Evolutionary conservation across 805 yeast species (phyloP).

Genomic region (Kluyveromyces siamensis): DNA sequence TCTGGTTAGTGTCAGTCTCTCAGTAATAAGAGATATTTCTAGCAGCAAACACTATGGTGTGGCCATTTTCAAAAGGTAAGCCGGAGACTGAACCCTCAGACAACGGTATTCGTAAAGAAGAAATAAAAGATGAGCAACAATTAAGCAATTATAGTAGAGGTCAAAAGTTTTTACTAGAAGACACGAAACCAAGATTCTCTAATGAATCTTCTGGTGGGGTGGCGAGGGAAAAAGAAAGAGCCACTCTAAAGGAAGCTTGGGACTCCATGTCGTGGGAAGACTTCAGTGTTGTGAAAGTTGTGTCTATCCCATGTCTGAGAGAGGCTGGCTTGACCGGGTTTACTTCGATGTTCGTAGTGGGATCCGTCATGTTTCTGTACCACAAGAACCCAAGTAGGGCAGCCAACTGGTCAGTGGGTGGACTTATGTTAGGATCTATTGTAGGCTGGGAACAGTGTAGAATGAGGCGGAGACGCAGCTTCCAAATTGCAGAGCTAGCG

Average conservation of each 20-base stretch:
- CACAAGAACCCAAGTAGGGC: conserved; percentile 56
- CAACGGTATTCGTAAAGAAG: conserved; percentile 2
- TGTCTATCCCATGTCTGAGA: conserved; percentile 66
- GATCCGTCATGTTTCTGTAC: conserved; percentile 55
- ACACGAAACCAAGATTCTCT: conserved; percentile 33
- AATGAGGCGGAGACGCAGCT: conserved; percentile 53
- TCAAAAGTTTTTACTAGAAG: conserved; percentile 31
- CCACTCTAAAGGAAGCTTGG: conserved; percentile 33
- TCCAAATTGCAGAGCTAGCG: conserved; percentile 61
- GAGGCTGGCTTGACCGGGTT: conserved; percentile 74
- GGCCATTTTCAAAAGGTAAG: conserved; percentile 12
- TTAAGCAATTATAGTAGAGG: conserved; percentile 24
- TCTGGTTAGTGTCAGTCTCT: neutral
- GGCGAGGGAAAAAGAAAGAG: conserved; percentile 20
- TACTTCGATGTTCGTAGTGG: conserved; percentile 60
- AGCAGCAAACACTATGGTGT: conserved; percentile 10
- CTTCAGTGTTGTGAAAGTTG: conserved; percentile 41
- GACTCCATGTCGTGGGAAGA: conserved; percentile 38
- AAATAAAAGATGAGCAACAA: conserved; percentile 6
- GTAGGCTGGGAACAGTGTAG: conserved; percentile 94
- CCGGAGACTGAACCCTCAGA: conserved; percentile 2
- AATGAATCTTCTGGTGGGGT: conserved; percentile 19
- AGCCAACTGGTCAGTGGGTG: conserved; percentile 76
- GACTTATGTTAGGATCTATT: conserved; percentile 67
- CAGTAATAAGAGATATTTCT: neutral